phyloP scores from a whole-genome alignment of 2,329 filamentous ascomycete species.

The Diaporthe humulicola region DNA sequence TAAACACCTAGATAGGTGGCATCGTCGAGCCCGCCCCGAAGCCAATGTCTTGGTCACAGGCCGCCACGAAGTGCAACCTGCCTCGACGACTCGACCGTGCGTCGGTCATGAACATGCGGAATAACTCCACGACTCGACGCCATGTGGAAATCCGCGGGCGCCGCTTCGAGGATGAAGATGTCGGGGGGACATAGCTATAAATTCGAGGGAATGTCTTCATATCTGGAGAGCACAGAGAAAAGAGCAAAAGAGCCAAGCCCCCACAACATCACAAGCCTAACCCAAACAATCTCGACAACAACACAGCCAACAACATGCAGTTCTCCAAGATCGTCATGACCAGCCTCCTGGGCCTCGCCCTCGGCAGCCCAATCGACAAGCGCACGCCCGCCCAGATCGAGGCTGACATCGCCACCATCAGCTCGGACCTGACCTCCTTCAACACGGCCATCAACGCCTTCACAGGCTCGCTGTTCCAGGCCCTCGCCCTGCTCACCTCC shows the following conservation, averaged over 20 bases:
- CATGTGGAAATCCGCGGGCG: slow-evolving; percentile 11
- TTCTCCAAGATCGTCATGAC: slow-evolving; percentile 33
- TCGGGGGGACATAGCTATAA: background rate
- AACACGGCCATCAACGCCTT: slow-evolving; percentile 33
- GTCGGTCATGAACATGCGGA: background rate
- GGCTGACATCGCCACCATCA: slow-evolving; percentile 28
- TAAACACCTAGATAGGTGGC: slow-evolving; percentile 12
- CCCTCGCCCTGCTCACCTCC: slow-evolving; percentile 27
- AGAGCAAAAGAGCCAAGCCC: background rate
- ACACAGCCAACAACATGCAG: slow-evolving; percentile 22
- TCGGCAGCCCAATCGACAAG: slow-evolving; percentile 27
- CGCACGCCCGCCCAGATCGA: slow-evolving; percentile 29
- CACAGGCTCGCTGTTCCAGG: slow-evolving; percentile 30
- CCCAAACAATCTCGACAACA: background rate
- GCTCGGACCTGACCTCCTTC: slow-evolving; percentile 34
- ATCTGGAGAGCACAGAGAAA: background rate
- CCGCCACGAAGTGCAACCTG: slow-evolving; percentile 3
- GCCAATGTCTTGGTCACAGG: slow-evolving; percentile 23
- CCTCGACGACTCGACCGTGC: slow-evolving; percentile 21
- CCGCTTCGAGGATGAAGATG: background rate
- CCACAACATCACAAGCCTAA: background rate
- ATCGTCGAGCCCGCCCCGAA: slow-evolving; percentile 9
- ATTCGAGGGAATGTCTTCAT: background rate
- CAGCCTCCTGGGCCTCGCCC: slow-evolving; percentile 32
- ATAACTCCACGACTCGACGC: background rate